These are phyloP conservation scores for Quillaja saponaria DNA, from an alignment of 306 rosid species.

Conservation along the genomic window DNA sequence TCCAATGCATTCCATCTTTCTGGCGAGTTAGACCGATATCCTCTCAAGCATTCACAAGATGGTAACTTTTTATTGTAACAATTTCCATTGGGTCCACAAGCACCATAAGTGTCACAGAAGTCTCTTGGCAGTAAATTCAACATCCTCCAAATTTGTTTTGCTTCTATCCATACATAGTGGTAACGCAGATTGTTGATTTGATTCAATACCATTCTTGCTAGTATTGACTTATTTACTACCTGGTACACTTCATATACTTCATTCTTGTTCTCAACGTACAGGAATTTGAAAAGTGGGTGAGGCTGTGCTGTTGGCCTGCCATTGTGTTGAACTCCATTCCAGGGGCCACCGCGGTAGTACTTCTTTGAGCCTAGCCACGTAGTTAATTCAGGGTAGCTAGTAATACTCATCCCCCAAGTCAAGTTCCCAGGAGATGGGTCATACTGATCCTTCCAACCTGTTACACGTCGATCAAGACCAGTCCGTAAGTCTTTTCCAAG, in stretches of 20 bases:
- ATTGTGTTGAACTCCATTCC: constrained; percentile 26
- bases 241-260: constrained; percentile 20
- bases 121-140: constrained; percentile 24
- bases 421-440: constrained; percentile 46
- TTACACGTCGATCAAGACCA: constrained; percentile 13
- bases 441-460: constrained; percentile 41
- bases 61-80: constrained; percentile 22
- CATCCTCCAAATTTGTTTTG: constrained; percentile 26
- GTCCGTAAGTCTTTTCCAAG: constrained; percentile 40
- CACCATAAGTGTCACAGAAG: constrained; percentile 27
- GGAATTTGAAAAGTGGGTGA: constrained; percentile 22
- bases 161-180: constrained; percentile 23
- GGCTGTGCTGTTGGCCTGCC: constrained; percentile 13
- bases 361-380: constrained; percentile 19
- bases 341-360: constrained; percentile 8
- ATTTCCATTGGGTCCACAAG: constrained; percentile 41
- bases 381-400: constrained; percentile 16
- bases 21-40: constrained; percentile 33
- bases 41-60: constrained; percentile 35
- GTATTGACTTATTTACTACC: not conserved
- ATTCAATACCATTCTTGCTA: constrained; percentile 32
- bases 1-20: constrained; percentile 28
- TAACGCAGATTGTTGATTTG: constrained; percentile 13
- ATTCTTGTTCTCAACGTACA: constrained; percentile 1
- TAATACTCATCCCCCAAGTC: not conserved